These are phyloP conservation scores for Eragrostis curvula DNA, from an alignment of 176 grass and related monocot genomes.

Conservation along the genomic window DNA sequence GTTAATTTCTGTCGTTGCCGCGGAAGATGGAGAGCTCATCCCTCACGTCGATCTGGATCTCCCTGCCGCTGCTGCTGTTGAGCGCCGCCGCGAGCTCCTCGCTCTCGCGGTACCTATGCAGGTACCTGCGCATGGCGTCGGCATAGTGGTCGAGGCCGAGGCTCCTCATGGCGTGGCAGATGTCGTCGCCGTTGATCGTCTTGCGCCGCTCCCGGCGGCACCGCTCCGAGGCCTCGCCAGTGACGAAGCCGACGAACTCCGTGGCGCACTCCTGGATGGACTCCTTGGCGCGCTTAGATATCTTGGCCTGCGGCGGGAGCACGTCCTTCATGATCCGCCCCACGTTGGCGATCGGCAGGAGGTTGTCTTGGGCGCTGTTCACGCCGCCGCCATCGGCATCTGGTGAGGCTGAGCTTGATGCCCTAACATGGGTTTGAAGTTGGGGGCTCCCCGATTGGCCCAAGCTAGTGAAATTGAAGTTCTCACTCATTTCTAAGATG, in stretches of 20 bases:
- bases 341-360: constrained; percentile 75
- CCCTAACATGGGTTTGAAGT: constrained; percentile 19
- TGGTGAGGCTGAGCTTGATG: constrained; percentile 24
- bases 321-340: constrained; percentile 76
- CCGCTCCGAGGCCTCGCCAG: constrained; percentile 69
- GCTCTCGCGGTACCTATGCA: constrained; percentile 70
- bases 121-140: constrained; percentile 71
- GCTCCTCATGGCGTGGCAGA: constrained; percentile 65
- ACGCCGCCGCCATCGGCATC: not conserved
- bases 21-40: constrained; percentile 62
- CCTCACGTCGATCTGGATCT: constrained; percentile 51
- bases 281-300: constrained; percentile 77
- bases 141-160: constrained; percentile 83
- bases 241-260: constrained; percentile 84
- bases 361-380: constrained; percentile 33
- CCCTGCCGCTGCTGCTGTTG: constrained; percentile 1
- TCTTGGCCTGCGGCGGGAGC: constrained; percentile 68
- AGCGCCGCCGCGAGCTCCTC: constrained; percentile 55
- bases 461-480: constrained; percentile 30
- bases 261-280: constrained; percentile 79
- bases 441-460: constrained; percentile 10
- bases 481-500: not conserved
- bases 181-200: constrained; percentile 81
- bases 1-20: constrained; percentile 3
- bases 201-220: constrained; percentile 73